Conservation (phyloP, 768 basidiomycete genomes). For the Fomitopsis serialis region DNA sequence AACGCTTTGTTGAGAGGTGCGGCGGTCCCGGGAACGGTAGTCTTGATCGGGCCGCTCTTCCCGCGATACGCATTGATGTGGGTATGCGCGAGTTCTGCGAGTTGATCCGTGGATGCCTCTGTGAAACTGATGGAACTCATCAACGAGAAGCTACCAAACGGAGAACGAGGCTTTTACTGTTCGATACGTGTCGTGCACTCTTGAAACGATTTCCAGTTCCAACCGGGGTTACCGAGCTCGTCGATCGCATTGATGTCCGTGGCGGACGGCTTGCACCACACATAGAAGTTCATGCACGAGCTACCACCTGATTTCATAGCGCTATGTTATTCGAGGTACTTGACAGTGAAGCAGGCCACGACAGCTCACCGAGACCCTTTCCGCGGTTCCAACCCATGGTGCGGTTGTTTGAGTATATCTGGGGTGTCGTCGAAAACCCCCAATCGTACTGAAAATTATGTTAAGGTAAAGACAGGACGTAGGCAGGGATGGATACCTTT, state of each 20-base stretch:
- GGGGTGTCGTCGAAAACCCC: constrained; percentile 8
- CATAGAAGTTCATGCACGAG: constrained; percentile 39
- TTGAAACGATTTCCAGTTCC: constrained; percentile 38
- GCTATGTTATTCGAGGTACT: background rate
- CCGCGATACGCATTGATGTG: background rate
- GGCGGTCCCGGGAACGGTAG: background rate
- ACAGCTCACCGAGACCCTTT: constrained; percentile 18
- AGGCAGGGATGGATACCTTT: background rate
- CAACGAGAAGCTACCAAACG: background rate
- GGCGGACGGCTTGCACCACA: constrained; percentile 22
- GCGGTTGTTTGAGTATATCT: constrained; percentile 2
- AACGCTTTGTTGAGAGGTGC: background rate
- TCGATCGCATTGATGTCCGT: constrained; percentile 33
- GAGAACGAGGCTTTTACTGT: constrained; percentile 2
- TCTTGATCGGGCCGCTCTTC: background rate
- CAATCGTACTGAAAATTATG: constrained; percentile 9
- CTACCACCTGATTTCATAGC: constrained; percentile 23
- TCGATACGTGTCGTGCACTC: constrained; percentile 31
- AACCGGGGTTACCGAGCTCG: constrained; percentile 46
- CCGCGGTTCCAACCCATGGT: constrained; percentile 4
- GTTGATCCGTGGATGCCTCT: background rate
- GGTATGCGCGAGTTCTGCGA: background rate
- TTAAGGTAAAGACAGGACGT: background rate
- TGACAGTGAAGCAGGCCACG: no score
- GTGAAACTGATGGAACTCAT: background rate